These are phyloP conservation scores for Lycium ferocissimum DNA, from an alignment of 257 asterid species.

Conservation along the genomic window DNA sequence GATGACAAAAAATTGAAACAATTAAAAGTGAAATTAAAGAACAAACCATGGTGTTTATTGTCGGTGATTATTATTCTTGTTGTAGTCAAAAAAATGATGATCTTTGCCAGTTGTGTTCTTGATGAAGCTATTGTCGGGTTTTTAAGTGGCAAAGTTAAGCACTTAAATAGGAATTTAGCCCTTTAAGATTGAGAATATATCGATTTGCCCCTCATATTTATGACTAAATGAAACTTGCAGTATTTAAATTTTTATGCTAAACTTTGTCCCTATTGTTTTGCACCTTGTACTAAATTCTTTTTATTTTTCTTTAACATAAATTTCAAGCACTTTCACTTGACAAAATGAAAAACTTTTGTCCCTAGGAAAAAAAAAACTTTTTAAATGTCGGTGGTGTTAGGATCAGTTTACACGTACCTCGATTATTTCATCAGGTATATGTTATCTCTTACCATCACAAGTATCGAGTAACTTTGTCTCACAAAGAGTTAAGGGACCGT, in stretches of 20 bases:
- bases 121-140: background rate
- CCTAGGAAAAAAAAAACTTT: too few species aligned
- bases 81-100: background rate
- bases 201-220: background rate
- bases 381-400: too few species aligned
- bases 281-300: background rate
- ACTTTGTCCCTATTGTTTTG: background rate
- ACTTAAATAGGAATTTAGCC: background rate
- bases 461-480: too few species aligned
- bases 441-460: too few species aligned
- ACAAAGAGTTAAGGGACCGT: too few species aligned
- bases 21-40: background rate
- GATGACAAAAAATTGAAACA: background rate
- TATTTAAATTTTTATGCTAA: too few species aligned
- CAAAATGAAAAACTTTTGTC: too few species aligned
- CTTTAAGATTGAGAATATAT: background rate
- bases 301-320: background rate
- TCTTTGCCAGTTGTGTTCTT: background rate
- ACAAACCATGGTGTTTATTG: constrained; percentile 19
- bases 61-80: background rate
- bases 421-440: too few species aligned
- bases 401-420: too few species aligned
- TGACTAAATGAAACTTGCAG: background rate
- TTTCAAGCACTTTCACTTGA: too few species aligned
- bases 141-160: background rate